A percentile compares a stretch with the other conserved stretches of the same genome.
phyloP scores from a whole-genome alignment of 768 basidiomycete genomes.

The Naganishia vaughanmartiniae region DNA sequence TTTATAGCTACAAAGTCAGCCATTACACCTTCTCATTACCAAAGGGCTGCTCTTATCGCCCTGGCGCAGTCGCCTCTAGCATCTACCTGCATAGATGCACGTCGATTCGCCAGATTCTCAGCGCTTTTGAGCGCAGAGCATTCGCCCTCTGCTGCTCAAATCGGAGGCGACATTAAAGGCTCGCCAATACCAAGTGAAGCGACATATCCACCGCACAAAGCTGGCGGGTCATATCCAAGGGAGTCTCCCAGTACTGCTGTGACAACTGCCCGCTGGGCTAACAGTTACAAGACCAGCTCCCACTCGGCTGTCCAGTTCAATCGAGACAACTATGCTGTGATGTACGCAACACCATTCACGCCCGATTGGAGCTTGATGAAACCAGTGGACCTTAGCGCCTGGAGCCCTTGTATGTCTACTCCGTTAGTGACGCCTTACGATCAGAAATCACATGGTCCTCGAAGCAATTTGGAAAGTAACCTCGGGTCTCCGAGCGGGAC shows the following conservation, averaged over 20 bases:
- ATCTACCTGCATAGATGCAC: background rate
- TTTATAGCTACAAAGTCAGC: slow-evolving; percentile 7
- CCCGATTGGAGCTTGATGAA: slow-evolving; percentile 13
- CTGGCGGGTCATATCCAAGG: background rate
- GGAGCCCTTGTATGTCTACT: background rate
- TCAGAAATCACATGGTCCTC: background rate
- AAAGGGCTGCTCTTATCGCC: background rate
- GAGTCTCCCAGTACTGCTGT: background rate
- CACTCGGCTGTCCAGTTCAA: slow-evolving; percentile 1
- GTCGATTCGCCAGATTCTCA: background rate
- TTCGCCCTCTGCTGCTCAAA: background rate
- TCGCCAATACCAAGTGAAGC: background rate
- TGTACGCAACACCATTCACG: slow-evolving; percentile 2
- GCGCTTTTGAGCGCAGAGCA: background rate
- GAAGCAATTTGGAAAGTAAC: no score
- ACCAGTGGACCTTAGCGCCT: background rate
- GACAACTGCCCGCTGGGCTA: background rate
- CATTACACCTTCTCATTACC: background rate
- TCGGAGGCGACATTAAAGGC: background rate
- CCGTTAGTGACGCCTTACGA: background rate
- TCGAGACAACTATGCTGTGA: slow-evolving; percentile 1
- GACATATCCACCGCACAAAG: background rate
- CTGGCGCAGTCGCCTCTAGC: slow-evolving; percentile 3
- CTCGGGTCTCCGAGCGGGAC: background rate
- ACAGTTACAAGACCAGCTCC: background rate